Base-by-base conservation (phyloP, 2,329 filamentous ascomycete species). In the Xylariaceae sp. region DNA sequence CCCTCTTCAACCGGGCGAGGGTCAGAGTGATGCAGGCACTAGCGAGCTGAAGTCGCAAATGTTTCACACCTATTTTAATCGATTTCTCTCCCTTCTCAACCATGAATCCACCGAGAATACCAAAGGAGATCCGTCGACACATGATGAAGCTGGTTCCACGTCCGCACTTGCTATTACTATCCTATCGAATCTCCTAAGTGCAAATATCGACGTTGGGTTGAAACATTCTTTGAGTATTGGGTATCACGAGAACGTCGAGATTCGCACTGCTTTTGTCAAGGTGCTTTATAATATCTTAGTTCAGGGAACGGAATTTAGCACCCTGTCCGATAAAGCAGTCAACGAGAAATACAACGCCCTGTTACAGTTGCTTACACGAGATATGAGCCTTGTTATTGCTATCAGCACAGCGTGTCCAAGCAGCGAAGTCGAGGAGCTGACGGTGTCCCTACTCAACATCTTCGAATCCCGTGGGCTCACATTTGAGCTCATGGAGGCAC, bases 271-370 rank as follows among this genome's bases (percentile, higher is more conserved):
- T 2, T 89, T 90, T 67, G 82, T 90, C 58, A 87, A 86, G 62
- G 87, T 90, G 14, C 77, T 90, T 5, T 88, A 86, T 68, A 89
- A 89, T 67, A 89, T 90, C 50, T 72, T 90, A 14, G 81, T 87
- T n/a, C 87, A 89, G 67, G 87, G 87, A 31, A 88, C 87, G 1
- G 87, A 90, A 68, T 89, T 90, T 67, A 88, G 82, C 66, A 87
- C 86, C 53, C 71, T 90, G 26, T 87, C 86, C 1, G 87, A 90
- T 70, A 81, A 83, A 11, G 85, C 86, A 14, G 84, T 89, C 12
- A 87, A 81, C 63, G 86, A 89, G 67, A 88, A 87, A 67, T 89
- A 90, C 60, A 83, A 88, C 60, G 83, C 87, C 63, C 73, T 90
- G 17, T 74, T 89, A 9, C 52, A 86, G 79, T 75, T 89, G 12